Conservation (phyloP, 1,284 basidiomycete genomes). For the Xerocomus minutiporus region DNA sequence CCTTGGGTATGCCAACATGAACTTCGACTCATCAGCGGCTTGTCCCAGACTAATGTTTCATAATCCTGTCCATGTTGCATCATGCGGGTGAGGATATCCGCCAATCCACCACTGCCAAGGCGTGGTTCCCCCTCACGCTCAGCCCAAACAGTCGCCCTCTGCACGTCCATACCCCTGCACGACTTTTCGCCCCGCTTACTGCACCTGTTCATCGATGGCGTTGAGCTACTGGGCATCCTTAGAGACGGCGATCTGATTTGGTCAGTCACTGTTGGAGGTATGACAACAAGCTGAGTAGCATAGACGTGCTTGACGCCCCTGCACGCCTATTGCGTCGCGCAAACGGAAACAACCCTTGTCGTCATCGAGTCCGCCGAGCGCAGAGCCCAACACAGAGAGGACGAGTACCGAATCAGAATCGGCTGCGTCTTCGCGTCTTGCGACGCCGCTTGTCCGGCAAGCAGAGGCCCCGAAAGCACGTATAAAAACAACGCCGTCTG, state of each 20-base stretch:
- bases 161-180: too few species aligned
- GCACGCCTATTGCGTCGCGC: too few species aligned
- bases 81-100: too few species aligned
- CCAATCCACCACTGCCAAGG: conserved; percentile 33
- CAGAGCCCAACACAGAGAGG: neutral
- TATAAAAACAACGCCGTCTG: too few species aligned
- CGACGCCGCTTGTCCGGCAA: conserved; percentile 1
- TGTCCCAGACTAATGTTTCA: too few species aligned
- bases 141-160: neutral
- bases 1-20: too few species aligned
- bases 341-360: neutral
- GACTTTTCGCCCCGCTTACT: too few species aligned
- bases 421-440: conserved; percentile 32
- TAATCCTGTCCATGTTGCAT: conserved; percentile 8
- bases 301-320: too few species aligned
- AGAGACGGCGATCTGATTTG: conserved; percentile 43
- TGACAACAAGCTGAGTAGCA: too few species aligned
- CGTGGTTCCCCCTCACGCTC: conserved; percentile 37
- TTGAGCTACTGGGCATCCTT: conserved; percentile 39
- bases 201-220: too few species aligned
- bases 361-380: conserved; percentile 10
- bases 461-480: neutral
- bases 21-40: too few species aligned
- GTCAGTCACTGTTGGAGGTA: conserved; percentile 23
- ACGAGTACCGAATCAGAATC: conserved; percentile 29